Conservation (phyloP, 768 basidiomycete genomes). For the Suillus clintonianus region DNA sequence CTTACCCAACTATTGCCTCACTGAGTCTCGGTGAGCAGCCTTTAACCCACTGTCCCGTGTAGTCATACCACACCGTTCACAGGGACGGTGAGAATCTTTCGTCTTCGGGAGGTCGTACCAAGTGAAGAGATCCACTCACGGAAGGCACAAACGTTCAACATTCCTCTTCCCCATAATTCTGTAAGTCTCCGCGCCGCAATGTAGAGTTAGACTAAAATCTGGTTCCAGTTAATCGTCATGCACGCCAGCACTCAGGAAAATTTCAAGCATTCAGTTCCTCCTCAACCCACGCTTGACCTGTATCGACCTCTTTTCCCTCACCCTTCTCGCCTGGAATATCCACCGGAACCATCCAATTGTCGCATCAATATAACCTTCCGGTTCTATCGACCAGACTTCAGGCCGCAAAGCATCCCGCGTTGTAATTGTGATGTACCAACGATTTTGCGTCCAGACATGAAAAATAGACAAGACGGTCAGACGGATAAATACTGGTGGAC, state of each 20-base stretch:
- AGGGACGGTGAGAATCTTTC: conserved; percentile 73
- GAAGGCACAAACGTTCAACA: conserved; percentile 71
- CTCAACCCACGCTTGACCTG: conserved; percentile 69
- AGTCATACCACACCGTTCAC: not conserved
- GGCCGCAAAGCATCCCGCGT: conserved; percentile 60
- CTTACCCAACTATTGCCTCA: conserved; percentile 84
- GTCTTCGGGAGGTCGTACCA: conserved; percentile 77
- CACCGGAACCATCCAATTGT: conserved; percentile 54
- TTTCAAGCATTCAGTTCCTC: conserved; percentile 80
- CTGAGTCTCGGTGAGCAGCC: conserved; percentile 65
- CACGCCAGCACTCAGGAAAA: conserved; percentile 82
- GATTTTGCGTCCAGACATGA: conserved; percentile 78
- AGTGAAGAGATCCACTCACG: conserved; percentile 57
- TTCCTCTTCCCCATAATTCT: conserved; percentile 78
- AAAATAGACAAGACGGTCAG: conserved; percentile 57
- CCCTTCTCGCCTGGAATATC: conserved; percentile 16
- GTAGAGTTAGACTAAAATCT: not conserved
- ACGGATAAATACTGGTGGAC: conserved; percentile 71
- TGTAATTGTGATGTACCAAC: conserved; percentile 76
- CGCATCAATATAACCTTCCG: conserved; percentile 88
- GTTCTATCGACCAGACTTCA: conserved; percentile 84
- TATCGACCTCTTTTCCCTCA: conserved; percentile 61
- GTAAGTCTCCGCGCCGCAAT: conserved; percentile 39
- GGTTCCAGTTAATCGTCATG: conserved; percentile 74
- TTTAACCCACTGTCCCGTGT: not conserved